These are phyloP conservation scores for Zychaea mexicana DNA, from an alignment of 371 early-diverging fungal species.

Conservation along the genomic window DNA sequence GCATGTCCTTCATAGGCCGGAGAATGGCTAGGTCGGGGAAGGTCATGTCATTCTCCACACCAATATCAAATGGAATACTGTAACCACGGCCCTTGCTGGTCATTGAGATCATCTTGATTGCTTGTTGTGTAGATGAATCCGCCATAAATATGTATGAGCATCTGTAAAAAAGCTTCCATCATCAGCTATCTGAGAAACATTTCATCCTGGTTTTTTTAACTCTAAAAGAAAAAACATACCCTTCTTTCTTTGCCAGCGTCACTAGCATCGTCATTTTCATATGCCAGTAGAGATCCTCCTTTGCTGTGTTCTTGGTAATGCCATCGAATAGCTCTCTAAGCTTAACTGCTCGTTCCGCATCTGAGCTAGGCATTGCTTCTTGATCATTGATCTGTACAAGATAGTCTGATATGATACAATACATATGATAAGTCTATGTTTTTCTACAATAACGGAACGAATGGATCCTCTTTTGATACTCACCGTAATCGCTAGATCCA, in stretches of 20 bases:
- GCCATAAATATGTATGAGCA: constrained; percentile 78
- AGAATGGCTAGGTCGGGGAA: constrained; percentile 55
- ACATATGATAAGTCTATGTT: neutral
- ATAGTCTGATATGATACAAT: constrained; percentile 22
- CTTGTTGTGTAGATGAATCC: constrained; percentile 80
- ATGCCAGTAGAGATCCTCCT: constrained; percentile 61
- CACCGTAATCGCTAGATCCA: constrained; percentile 17
- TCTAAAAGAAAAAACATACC: constrained; percentile 22
- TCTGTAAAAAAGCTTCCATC: constrained; percentile 14
- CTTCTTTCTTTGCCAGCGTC: constrained; percentile 37
- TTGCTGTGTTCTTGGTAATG: constrained; percentile 55
- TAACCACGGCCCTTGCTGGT: constrained; percentile 88
- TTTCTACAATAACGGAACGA: too few species aligned
- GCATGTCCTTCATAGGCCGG: constrained; percentile 84
- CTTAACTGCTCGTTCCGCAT: constrained; percentile 15
- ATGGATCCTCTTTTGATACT: neutral
- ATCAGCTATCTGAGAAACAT: too few species aligned
- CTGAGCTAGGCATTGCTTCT: constrained; percentile 9
- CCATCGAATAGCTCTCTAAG: constrained; percentile 33
- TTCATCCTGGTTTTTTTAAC: too few species aligned
- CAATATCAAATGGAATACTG: constrained; percentile 77
- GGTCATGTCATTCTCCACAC: constrained; percentile 51
- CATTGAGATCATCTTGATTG: constrained; percentile 76
- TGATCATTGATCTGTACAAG: constrained; percentile 15
- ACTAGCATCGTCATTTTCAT: constrained; percentile 63